Conservation (phyloP, 2,329 filamentous ascomycete species). For the Fusarium miscanthi region DNA sequence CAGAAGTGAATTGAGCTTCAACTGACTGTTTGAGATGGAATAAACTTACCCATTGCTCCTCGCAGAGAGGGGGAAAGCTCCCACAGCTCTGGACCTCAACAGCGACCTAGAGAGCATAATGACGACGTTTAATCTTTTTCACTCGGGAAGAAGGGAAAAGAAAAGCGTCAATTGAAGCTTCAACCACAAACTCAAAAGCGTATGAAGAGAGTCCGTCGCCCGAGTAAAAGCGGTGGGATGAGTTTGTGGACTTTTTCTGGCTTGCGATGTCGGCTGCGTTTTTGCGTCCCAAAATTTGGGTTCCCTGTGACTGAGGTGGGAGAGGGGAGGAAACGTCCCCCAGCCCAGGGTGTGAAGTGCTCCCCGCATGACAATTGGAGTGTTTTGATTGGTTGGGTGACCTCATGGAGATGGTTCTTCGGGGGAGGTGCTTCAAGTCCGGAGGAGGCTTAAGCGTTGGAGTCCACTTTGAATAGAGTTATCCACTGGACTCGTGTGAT, state of each 20-base stretch:
- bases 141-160: not conserved
- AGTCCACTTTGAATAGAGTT: constrained; percentile 12
- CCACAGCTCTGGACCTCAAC: constrained; percentile 45
- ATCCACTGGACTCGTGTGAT: constrained; percentile 12
- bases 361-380: constrained; percentile 47
- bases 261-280: constrained; percentile 47
- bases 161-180: constrained; percentile 38
- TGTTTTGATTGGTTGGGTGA: constrained; percentile 34
- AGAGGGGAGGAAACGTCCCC: not conserved
- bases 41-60: constrained; percentile 45
- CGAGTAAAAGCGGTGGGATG: constrained; percentile 10
- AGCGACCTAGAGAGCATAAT: constrained; percentile 47
- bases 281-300: constrained; percentile 34
- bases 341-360: constrained; percentile 18
- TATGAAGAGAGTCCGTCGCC: constrained; percentile 11
- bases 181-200: constrained; percentile 14
- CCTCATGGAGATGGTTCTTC: constrained; percentile 13
- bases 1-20: not conserved
- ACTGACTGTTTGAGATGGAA: not conserved
- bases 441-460: constrained; percentile 12
- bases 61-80: constrained; percentile 41
- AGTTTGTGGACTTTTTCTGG: constrained; percentile 33
- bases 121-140: constrained; percentile 8
- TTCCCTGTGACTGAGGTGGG: constrained; percentile 46
- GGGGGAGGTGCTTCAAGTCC: constrained; percentile 35